Conservation (phyloP, 805 yeast species). For the Candida multigemmis region DNA sequence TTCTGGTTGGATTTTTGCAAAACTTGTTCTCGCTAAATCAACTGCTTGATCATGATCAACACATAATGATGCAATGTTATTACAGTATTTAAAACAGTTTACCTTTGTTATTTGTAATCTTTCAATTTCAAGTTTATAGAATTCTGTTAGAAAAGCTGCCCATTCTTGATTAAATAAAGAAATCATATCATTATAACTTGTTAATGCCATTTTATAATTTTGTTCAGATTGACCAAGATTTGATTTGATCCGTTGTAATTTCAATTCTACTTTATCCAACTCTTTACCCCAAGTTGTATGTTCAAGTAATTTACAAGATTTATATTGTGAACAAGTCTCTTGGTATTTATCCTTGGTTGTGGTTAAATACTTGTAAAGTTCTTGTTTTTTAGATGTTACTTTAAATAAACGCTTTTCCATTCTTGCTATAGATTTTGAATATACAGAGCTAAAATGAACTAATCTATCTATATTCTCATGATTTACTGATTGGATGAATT, state of each 20-base stretch:
- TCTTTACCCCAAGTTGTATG: slow-evolving; percentile 70
- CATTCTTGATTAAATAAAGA: slow-evolving; percentile 68
- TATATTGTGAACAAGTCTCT: slow-evolving; percentile 47
- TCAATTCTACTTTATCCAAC: slow-evolving; percentile 48
- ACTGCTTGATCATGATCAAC: slow-evolving; percentile 72
- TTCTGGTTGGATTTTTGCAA: slow-evolving; percentile 61
- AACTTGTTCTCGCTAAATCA: slow-evolving; percentile 55
- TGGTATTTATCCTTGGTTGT: slow-evolving; percentile 41
- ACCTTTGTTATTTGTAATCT: slow-evolving; percentile 61
- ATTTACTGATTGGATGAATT: slow-evolving; percentile 43
- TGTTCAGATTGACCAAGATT: slow-evolving; percentile 33
- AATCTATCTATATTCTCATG: slow-evolving; percentile 41
- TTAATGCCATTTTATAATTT: slow-evolving; percentile 49
- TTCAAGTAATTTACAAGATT: slow-evolving; percentile 51
- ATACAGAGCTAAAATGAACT: slow-evolving; percentile 39
- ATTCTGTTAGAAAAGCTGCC: slow-evolving; percentile 50
- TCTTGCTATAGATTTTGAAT: slow-evolving; percentile 45
- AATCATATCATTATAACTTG: slow-evolving; percentile 44
- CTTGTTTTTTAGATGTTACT: slow-evolving; percentile 38
- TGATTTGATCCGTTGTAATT: slow-evolving; percentile 40
- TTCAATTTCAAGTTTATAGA: slow-evolving; percentile 65
- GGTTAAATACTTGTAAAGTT: slow-evolving; percentile 25
- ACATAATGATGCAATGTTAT: slow-evolving; percentile 64
- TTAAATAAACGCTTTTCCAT: slow-evolving; percentile 50
- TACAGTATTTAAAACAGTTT: slow-evolving; percentile 72